A percentile compares a stretch with the other conserved stretches of the same genome.
phyloP scores from a whole-genome alignment of 202 grass and related monocot species.

The Digitaria exilis region DNA sequence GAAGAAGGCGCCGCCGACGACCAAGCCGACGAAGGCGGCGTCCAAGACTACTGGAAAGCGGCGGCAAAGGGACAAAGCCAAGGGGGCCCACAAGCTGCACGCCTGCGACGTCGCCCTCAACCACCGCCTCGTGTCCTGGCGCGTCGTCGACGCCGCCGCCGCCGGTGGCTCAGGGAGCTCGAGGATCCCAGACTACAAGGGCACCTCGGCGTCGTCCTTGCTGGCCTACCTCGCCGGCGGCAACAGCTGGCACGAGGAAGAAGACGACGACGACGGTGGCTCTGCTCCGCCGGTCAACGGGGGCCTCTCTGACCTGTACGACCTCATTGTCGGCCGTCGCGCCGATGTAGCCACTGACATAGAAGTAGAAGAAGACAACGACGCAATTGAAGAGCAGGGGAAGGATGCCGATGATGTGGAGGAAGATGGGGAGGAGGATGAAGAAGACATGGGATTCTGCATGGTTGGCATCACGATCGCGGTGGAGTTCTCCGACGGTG shows the following conservation, averaged over 20 bases:
- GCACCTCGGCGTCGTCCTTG: conserved; percentile 55
- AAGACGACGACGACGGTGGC: conserved; percentile 31
- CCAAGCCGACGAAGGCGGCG: conserved; percentile 60
- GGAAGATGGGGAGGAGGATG: conserved; percentile 35
- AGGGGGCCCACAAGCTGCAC: conserved; percentile 79
- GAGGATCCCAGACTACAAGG: conserved; percentile 43
- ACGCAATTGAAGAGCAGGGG: conserved; percentile 31
- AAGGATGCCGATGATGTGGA: conserved; percentile 21
- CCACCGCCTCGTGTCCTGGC: conserved; percentile 75
- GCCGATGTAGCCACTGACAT: conserved; percentile 3
- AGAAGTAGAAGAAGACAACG: not conserved
- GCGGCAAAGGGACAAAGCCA: conserved; percentile 65
- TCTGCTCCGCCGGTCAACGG: not conserved
- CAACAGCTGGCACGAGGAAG: conserved; percentile 49
- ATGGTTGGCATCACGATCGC: conserved; percentile 67
- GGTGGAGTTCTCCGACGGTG: conserved; percentile 63
- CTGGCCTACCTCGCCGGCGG: conserved; percentile 53
- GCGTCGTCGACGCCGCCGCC: conserved; percentile 52
- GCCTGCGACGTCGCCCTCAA: conserved; percentile 81
- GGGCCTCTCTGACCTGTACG: conserved; percentile 55
- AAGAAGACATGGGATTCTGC: conserved; percentile 67
- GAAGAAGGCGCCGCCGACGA: not conserved
- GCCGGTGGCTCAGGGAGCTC: not conserved
- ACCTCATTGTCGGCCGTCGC: conserved; percentile 42
- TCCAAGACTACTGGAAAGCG: conserved; percentile 54